Evolutionary conservation across 768 basidiomycete genomes (phyloP).

Genomic region (Strobilomyces confusus): DNA sequence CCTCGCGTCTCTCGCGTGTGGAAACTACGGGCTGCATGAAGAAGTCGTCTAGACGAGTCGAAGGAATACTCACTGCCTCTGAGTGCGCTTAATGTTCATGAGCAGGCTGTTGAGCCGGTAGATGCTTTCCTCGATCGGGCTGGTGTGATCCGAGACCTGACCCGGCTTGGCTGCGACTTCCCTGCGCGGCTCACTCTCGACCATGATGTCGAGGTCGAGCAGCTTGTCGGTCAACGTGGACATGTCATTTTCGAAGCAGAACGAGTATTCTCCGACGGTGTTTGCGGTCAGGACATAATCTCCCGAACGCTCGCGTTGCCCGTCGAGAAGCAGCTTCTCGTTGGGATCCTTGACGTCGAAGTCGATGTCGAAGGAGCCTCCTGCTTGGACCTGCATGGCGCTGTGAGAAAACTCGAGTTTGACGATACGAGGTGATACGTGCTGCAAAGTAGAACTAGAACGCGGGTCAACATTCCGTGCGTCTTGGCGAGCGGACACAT

Average conservation of each 20-base stretch:
- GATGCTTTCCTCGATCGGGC: slow-evolving; percentile 90
- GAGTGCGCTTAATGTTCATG: slow-evolving; percentile 85
- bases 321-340: slow-evolving; percentile 84
- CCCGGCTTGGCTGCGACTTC: slow-evolving; percentile 85
- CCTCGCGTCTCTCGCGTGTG: slow-evolving; percentile 93
- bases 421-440: slow-evolving; percentile 27
- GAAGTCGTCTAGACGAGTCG: neutral
- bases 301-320: slow-evolving; percentile 85
- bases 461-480: slow-evolving; percentile 9
- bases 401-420: neutral
- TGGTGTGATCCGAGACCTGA: slow-evolving; percentile 90
- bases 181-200: slow-evolving; percentile 92
- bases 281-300: slow-evolving; percentile 98
- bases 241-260: slow-evolving; percentile 99
- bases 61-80: slow-evolving; percentile 73
- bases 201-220: slow-evolving; percentile 96
- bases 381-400: slow-evolving; percentile 78
- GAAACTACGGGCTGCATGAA: slow-evolving; percentile 53
- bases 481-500: slow-evolving; percentile 28
- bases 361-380: slow-evolving; percentile 95
- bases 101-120: slow-evolving; percentile 87
- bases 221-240: slow-evolving; percentile 91
- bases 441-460: slow-evolving; percentile 94
- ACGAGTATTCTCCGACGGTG: slow-evolving; percentile 83
- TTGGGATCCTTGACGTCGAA: slow-evolving; percentile 90